Base-by-base conservation (phyloP, 257 asterid genomes). In the Sherardia arvensis region DNA sequence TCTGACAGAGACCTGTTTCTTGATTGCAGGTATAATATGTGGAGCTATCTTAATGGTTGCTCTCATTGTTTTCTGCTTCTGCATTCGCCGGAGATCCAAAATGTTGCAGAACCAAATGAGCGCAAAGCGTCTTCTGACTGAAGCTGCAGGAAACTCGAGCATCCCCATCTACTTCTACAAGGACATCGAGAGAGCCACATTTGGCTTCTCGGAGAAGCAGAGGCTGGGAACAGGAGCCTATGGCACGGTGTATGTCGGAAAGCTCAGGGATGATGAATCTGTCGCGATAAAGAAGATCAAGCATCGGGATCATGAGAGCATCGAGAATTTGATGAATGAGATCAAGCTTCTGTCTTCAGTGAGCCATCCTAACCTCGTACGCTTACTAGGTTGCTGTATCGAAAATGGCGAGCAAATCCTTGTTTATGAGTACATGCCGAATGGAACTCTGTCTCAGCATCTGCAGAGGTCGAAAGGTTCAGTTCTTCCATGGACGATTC, bases 171-270 rank as follows among this genome's bases (percentile, higher is more conserved):
- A 77, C 51, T 78, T 85, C 45, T 86, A 81, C 68, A 88, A 78
- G 74, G 98, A 91, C 62, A 82, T 91, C 12, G 94, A 91, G 65
- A 70, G 84, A 55, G 94, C 98, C 18, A 88, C 98, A 11, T 81
- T 73, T 43, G 66, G 83, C 67, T 91, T 91, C 54, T 74, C 84
- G 3, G 98, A 91, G 9, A 85, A 78, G 32, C 89, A 83, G 55
- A 77, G 88, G 69, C 84, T 91, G 8, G 98, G 98, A 66, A 91
- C 91, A 0, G 98, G 98, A 1, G 98, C 98, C 49, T 86, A 91
- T 33, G 98, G 98, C 51, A 91, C 98, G 9, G 98, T 91, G 61
- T 91, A 91, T 51, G 82, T 85, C 0, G 98, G 98, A 43, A 88
- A 88, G 73, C 88, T 91, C 75, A 79, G 78, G 79, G 85, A 82